phyloP scores from a whole-genome alignment of 1,284 basidiomycete genomes.

The Gomphus bonarii region DNA sequence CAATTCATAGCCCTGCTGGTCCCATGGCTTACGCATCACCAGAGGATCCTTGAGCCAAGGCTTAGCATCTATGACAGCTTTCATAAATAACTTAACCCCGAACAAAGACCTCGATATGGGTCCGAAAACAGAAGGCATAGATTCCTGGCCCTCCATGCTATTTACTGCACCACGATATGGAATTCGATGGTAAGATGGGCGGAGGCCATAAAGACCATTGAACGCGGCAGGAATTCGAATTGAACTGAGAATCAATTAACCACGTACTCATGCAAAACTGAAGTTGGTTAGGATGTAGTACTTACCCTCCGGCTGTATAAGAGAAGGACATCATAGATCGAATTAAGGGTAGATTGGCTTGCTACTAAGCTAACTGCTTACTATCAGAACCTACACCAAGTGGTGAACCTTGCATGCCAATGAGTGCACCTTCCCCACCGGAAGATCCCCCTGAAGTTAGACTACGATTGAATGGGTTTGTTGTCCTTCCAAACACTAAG shows the following conservation, averaged over 20 bases:
- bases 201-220: slow-evolving; percentile 57
- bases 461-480: slow-evolving; percentile 47
- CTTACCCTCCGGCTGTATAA: slow-evolving; percentile 39
- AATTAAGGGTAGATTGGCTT: no score
- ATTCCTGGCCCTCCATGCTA: slow-evolving; percentile 60
- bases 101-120: slow-evolving; percentile 53
- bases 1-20: slow-evolving; percentile 44
- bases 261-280: neutral
- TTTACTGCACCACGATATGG: slow-evolving; percentile 58
- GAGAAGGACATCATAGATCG: neutral
- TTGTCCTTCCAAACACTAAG: slow-evolving; percentile 56
- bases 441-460: slow-evolving; percentile 49
- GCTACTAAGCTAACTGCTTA: no score
- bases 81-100: slow-evolving; percentile 54
- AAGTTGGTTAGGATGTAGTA: neutral
- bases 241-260: slow-evolving; percentile 29
- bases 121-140: slow-evolving; percentile 60
- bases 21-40: slow-evolving; percentile 54
- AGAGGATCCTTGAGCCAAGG: slow-evolving; percentile 66
- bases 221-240: slow-evolving; percentile 61
- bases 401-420: slow-evolving; percentile 45
- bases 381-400: slow-evolving; percentile 60
- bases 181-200: slow-evolving; percentile 60
- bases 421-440: slow-evolving; percentile 49
- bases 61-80: slow-evolving; percentile 41